A percentile compares a stretch with the other conserved stretches of the same genome.
phyloP scores from a whole-genome alignment of 345 rosid species.

The Mallotus nudiflorus region DNA sequence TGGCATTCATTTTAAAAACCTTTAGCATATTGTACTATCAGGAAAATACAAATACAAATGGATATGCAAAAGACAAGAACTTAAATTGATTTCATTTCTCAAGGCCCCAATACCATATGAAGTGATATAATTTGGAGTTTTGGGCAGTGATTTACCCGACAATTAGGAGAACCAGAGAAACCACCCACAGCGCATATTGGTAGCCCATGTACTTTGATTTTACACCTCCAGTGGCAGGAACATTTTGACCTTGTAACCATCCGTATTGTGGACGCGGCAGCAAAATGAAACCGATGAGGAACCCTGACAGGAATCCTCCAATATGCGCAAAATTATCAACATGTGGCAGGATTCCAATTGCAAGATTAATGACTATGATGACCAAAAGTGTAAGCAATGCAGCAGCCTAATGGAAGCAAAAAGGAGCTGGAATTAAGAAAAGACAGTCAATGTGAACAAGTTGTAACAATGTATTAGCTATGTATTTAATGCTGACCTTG shows the following conservation, averaged over 20 bases:
- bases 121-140: background rate
- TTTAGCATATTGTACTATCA: background rate
- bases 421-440: background rate
- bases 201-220: constrained; percentile 24
- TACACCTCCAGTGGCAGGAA: constrained; percentile 9
- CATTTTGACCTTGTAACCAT: constrained; percentile 16
- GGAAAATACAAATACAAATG: background rate
- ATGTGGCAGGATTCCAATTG: constrained; percentile 35
- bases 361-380: constrained; percentile 28
- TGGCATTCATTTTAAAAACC: background rate
- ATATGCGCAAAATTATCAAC: constrained; percentile 33
- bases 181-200: constrained; percentile 27
- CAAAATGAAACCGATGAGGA: constrained; percentile 29
- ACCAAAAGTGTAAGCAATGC: constrained; percentile 29
- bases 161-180: constrained; percentile 23
- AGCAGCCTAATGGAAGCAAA: constrained; percentile 19
- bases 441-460: background rate
- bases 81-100: background rate
- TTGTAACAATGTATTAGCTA: background rate
- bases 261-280: constrained; percentile 27
- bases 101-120: background rate
- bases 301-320: constrained; percentile 30
- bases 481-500: constrained; percentile 25
- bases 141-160: constrained; percentile 22
- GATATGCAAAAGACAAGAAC: background rate